Evolutionary conservation across 345 rosid species (phyloP).

Genomic region (Euphorbia lathyris): DNA sequence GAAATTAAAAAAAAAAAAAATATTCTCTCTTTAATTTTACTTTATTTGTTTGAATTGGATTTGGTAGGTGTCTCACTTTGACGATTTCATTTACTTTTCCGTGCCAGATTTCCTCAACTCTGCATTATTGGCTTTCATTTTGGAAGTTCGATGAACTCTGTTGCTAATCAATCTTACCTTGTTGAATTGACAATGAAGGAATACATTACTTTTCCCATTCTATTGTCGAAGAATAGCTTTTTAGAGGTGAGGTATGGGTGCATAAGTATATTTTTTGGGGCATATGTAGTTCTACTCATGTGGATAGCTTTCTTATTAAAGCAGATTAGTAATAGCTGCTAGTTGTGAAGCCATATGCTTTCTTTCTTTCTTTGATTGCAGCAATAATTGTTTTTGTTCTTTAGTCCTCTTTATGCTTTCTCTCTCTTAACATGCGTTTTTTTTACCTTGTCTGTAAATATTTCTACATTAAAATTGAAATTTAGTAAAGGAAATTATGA

Average conservation of each 20-base stretch:
- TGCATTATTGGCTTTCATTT: conserved; percentile 55
- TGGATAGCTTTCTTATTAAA: not conserved
- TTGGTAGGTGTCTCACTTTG: conserved; percentile 5
- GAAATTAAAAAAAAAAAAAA: conserved; percentile 4
- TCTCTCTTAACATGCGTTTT: not conserved
- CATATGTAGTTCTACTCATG: not conserved
- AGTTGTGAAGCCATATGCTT: not conserved
- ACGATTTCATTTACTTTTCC: conserved; percentile 14
- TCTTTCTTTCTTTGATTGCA: not conserved
- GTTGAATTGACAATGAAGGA: conserved; percentile 60
- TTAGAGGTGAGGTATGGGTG: conserved; percentile 40
- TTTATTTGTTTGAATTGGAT: not conserved
- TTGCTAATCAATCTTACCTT: conserved; percentile 41
- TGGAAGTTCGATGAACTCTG: conserved; percentile 39
- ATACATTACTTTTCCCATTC: conserved; percentile 69
- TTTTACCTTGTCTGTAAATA: too few relatives aligned
- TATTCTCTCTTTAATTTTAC: conserved; percentile 6
- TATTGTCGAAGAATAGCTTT: conserved; percentile 50
- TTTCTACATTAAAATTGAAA: too few relatives aligned
- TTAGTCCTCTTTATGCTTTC: not conserved
- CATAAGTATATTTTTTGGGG: not conserved
- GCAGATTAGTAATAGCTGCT: not conserved
- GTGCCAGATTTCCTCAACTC: conserved; percentile 61
- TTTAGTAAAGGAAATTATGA: not conserved
- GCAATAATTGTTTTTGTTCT: not conserved